A percentile compares a stretch with the other conserved stretches of the same genome.
phyloP scores from a whole-genome alignment of 192 early-diverging fungal genomes.

The Physocladia obscura region DNA sequence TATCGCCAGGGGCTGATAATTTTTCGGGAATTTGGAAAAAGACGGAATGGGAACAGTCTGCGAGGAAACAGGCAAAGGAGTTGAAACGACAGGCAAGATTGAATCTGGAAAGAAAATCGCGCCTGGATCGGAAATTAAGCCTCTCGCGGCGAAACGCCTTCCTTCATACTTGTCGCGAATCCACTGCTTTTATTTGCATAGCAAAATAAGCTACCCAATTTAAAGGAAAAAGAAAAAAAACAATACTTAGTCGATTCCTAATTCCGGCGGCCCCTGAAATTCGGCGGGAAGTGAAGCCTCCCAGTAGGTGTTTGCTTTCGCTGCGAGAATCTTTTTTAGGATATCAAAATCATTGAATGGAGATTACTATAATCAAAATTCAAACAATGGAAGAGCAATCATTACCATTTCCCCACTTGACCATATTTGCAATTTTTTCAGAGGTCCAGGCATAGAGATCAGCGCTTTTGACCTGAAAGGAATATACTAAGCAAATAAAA shows the following conservation, averaged over 20 bases:
- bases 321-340: background rate
- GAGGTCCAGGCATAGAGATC: constrained; percentile 81
- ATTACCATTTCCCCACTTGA: constrained; percentile 72
- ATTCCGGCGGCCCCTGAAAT: constrained; percentile 55
- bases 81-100: background rate
- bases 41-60: background rate
- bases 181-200: constrained; percentile 65
- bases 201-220: background rate
- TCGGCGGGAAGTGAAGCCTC: constrained; percentile 49
- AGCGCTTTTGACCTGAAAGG: constrained; percentile 69
- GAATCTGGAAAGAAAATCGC: constrained; percentile 42
- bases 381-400: background rate
- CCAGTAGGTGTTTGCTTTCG: constrained; percentile 48
- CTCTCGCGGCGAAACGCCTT: constrained; percentile 72
- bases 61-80: background rate
- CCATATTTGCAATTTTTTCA: constrained; percentile 76
- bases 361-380: background rate
- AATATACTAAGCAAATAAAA: background rate
- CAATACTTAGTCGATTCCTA: constrained; percentile 29
- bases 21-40: background rate
- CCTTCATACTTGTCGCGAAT: constrained; percentile 80
- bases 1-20: background rate
- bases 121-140: constrained; percentile 72
- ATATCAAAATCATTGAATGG: background rate
- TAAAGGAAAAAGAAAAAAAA: background rate